phyloP scores from a whole-genome alignment of 441 rosid genomes.

The Erysimum cheiri region DNA sequence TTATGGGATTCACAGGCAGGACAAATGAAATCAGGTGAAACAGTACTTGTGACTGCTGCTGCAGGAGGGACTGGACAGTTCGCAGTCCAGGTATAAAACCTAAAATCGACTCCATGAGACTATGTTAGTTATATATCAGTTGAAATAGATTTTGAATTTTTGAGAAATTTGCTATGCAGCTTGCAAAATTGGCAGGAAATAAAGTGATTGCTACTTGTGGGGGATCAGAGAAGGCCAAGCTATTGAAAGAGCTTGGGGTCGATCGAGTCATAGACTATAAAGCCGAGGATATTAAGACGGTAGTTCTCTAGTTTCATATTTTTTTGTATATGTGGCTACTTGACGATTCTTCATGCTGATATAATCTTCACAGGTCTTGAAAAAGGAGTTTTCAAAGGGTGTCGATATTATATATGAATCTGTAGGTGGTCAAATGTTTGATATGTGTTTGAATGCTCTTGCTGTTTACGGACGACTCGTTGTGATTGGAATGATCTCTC shows the following conservation, averaged over 20 bases:
- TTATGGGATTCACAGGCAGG: slow-evolving; percentile 61
- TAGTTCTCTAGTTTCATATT: slow-evolving; percentile 38
- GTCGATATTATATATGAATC: slow-evolving; percentile 90
- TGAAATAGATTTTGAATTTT: not conserved
- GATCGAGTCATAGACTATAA: slow-evolving; percentile 91
- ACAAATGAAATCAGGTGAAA: slow-evolving; percentile 83
- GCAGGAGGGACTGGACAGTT: slow-evolving; percentile 99
- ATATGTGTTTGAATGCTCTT: slow-evolving; percentile 85
- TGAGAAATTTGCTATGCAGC: slow-evolving; percentile 56
- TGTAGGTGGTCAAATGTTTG: slow-evolving; percentile 94
- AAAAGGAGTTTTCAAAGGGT: slow-evolving; percentile 87
- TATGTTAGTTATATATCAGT: not conserved
- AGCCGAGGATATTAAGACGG: slow-evolving; percentile 84
- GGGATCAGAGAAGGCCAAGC: slow-evolving; percentile 81
- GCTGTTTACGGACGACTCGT: slow-evolving; percentile 85
- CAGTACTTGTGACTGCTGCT: slow-evolving; percentile 96
- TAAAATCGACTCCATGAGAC: not conserved
- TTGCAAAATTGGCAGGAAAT: slow-evolving; percentile 91
- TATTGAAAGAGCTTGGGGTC: slow-evolving; percentile 83
- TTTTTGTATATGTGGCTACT: not conserved
- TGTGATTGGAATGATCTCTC: slow-evolving; percentile 97
- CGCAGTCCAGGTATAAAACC: slow-evolving; percentile 82
- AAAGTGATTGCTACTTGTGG: slow-evolving; percentile 95
- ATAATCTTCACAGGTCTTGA: slow-evolving; percentile 63
- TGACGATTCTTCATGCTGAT: not conserved